Base-by-base conservation (phyloP, 345 rosid genomes). In the Lepidium didymum region DNA sequence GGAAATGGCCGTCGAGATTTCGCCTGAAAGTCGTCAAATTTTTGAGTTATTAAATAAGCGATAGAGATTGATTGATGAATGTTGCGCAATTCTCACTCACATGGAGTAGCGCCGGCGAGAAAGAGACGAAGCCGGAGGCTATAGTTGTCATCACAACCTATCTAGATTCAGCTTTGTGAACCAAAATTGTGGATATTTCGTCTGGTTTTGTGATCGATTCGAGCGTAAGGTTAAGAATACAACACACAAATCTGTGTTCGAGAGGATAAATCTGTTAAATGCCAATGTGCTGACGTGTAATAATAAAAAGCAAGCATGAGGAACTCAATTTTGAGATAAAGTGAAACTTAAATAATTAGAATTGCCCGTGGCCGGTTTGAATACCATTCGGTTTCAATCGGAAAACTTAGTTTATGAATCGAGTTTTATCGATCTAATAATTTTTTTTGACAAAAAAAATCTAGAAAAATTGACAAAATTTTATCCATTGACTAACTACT, bases 141-240 rank as follows among this genome's bases (percentile, higher is more conserved):
- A 63, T 1, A 46, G 69, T 36, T 36, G 64, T 71, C 75, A 71
- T 62, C 62, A 43, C 34, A 49, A 69, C 18, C 74, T 40, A 36
- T 58, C n/a, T 29, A 2, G 33, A 29, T 18, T 40, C 56, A 35
- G 21, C 10, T 46, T 11, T 6, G 43, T 31, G 53, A 67, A 34
- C 5, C 31, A 19, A 4, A 44, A 25, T 3, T 43, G 53, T 33
- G 13, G 41, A 52, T 16, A 23, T 52, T 49, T 19, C 6, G 14
- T 16, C 16, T 60, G 4, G 21, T 35, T 63, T 36, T 61, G 35
- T 62, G 66, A 37, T 47, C 16, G 68, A 64, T 23, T 37, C 34
- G 38, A 51, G 15, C 29, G 72, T 67, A 33, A 18, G 66, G 73
- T 68, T 57, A 13, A 47, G 56, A 57, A 68, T 45, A n/a, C 15